Evolutionary conservation across 2,329 filamentous ascomycete species (phyloP).

Genomic region (Pseudogymnoascus sp.): DNA sequence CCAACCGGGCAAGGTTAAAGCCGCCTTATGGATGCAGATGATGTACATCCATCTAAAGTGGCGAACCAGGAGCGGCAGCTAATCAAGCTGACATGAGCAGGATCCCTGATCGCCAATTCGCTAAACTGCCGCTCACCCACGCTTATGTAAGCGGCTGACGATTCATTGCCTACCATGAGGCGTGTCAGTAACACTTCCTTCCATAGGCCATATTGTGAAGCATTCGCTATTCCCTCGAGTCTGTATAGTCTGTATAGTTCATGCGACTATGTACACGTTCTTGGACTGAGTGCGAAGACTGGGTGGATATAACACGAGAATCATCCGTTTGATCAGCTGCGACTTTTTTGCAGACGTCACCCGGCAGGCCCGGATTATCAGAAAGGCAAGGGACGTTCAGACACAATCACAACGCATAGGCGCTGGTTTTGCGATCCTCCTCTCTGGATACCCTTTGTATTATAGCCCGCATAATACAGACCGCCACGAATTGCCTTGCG

Average conservation of each 20-base stretch:
- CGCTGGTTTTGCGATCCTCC: not conserved
- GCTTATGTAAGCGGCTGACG: not conserved
- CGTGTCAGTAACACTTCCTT: not conserved
- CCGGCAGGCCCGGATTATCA: constrained; percentile 7
- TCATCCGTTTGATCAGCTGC: not conserved
- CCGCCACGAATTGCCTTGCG: not conserved
- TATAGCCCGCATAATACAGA: not conserved
- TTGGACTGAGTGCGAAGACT: not conserved
- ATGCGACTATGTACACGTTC: constrained; percentile 14
- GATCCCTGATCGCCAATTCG: not conserved
- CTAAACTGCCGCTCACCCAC: not conserved
- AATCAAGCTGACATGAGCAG: constrained; percentile 8
- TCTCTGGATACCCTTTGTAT: not conserved
- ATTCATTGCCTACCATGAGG: not conserved
- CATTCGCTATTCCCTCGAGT: not conserved
- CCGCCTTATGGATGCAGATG: not conserved
- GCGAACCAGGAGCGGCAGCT: not conserved
- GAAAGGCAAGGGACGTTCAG: constrained; percentile 1
- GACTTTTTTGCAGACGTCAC: not conserved
- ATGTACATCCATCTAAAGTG: not conserved
- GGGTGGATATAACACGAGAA: not conserved
- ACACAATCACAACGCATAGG: not conserved
- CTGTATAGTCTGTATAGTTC: not conserved
- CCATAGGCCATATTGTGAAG: not conserved
- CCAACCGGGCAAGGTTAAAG: not conserved